phyloP scores from a whole-genome alignment of 2,329 filamentous ascomycete genomes.

The Mariannaea elegans region DNA sequence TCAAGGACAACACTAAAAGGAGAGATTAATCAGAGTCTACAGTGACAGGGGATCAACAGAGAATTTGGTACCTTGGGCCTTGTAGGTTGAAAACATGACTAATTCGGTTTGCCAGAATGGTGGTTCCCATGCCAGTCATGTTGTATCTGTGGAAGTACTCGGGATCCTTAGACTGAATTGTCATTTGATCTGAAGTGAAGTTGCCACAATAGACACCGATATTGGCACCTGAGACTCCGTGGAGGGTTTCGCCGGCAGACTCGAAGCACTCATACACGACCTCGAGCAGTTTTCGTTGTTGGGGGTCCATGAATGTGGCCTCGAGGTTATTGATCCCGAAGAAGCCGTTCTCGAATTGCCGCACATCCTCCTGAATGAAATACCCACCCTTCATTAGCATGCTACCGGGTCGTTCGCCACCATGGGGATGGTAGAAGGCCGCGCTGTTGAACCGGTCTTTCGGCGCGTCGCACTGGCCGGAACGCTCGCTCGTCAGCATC shows the following conservation, averaged over 20 bases:
- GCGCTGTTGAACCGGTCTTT: slow-evolving; percentile 3
- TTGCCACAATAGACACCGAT: background rate
- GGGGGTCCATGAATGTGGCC: slow-evolving; percentile 3
- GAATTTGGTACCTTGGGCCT: slow-evolving; percentile 42
- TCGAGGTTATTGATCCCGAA: background rate
- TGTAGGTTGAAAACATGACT: slow-evolving; percentile 47
- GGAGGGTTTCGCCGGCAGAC: background rate
- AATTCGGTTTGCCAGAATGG: slow-evolving; percentile 41
- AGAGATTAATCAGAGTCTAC: too few relatives aligned
- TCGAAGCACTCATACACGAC: slow-evolving; percentile 1
- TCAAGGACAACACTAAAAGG: slow-evolving; percentile 17
- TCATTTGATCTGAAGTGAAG: background rate
- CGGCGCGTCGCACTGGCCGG: background rate
- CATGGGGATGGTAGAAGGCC: background rate
- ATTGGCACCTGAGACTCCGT: background rate
- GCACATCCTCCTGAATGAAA: background rate
- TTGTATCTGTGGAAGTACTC: background rate
- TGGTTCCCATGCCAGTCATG: background rate
- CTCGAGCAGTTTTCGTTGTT: slow-evolving; percentile 6
- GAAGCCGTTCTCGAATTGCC: background rate
- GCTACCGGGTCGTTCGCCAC: background rate
- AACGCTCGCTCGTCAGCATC: background rate
- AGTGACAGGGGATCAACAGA: too few relatives aligned
- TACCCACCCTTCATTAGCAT: background rate
- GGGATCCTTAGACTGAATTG: background rate